Conservation (phyloP, 257 asterid species). For the Dorcoceras hygrometricum region DNA sequence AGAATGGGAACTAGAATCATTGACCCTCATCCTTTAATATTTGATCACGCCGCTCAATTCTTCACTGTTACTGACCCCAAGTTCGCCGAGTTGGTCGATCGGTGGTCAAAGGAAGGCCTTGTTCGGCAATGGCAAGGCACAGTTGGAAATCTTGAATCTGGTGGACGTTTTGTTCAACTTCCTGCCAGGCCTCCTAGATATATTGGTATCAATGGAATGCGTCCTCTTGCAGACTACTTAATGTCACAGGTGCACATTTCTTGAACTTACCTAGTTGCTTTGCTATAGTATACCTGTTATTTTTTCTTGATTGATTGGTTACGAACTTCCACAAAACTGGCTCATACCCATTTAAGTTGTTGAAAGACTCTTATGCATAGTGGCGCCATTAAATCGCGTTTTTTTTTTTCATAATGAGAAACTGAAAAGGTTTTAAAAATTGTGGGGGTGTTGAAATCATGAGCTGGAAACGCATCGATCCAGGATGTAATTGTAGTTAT, state of each 20-base stretch:
- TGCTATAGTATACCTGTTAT: background rate
- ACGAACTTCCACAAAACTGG: background rate
- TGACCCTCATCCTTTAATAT: slow-evolving; percentile 62
- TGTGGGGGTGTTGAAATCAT: too few relatives aligned
- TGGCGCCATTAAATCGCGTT: too few relatives aligned
- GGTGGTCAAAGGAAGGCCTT: slow-evolving; percentile 66
- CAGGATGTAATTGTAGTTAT: too few relatives aligned
- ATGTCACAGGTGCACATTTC: slow-evolving; percentile 60
- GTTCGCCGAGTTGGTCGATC: slow-evolving; percentile 66
- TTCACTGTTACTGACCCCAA: slow-evolving; percentile 68
- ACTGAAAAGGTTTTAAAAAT: too few relatives aligned
- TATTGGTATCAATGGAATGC: slow-evolving; percentile 79
- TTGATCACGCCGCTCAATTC: slow-evolving; percentile 97
- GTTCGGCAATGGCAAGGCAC: slow-evolving; percentile 67
- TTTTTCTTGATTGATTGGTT: background rate
- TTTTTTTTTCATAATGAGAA: too few relatives aligned
- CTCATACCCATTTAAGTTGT: background rate
- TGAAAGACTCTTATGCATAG: too few relatives aligned
- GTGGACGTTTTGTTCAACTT: slow-evolving; percentile 61
- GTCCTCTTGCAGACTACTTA: slow-evolving; percentile 79
- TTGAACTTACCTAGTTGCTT: background rate
- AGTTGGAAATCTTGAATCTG: slow-evolving; percentile 72
- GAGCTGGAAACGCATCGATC: too few relatives aligned
- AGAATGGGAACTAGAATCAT: slow-evolving; percentile 85
- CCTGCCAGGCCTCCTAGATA: slow-evolving; percentile 66